A percentile compares a stretch with the other conserved stretches of the same genome.
Conservation (phyloP, 2,329 filamentous ascomycete species). For the Fusarium dimerum region DNA sequence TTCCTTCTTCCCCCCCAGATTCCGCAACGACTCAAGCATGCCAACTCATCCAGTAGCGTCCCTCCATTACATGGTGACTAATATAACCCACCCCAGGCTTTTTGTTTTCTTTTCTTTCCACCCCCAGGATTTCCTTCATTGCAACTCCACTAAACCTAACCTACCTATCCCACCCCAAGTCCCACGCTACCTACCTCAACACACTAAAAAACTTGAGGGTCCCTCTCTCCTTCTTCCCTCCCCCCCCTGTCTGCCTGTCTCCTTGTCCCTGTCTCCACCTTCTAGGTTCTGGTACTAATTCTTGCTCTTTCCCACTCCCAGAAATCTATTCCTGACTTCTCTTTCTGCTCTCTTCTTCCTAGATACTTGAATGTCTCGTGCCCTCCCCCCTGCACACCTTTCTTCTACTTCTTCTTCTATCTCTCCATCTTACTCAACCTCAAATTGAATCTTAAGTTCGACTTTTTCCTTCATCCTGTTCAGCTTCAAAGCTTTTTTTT, state of each 20-base stretch:
- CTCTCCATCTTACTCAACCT: conserved; percentile 1
- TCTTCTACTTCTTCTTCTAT: conserved; percentile 2
- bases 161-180: no score
- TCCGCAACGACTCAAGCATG: background rate
- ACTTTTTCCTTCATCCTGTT: background rate
- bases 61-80: conserved; percentile 10
- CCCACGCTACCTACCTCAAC: background rate
- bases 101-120: conserved; percentile 22
- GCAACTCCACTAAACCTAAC: background rate
- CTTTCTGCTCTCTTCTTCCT: conserved; percentile 10
- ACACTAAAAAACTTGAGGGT: no score
- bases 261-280: conserved; percentile 1
- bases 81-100: conserved; percentile 15
- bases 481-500: background rate
- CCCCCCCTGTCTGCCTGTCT: conserved; percentile 1
- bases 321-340: conserved; percentile 14
- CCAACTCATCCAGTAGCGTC: background rate
- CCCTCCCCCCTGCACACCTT: background rate
- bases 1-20: background rate
- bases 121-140: conserved; percentile 1
- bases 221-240: background rate
- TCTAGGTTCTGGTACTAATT: conserved; percentile 14
- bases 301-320: conserved; percentile 22
- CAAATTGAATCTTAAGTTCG: background rate
- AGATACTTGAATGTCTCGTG: background rate